Evolutionary conservation across 2,329 filamentous ascomycete genomes (phyloP).

Genomic region (Cadophora gregata): DNA sequence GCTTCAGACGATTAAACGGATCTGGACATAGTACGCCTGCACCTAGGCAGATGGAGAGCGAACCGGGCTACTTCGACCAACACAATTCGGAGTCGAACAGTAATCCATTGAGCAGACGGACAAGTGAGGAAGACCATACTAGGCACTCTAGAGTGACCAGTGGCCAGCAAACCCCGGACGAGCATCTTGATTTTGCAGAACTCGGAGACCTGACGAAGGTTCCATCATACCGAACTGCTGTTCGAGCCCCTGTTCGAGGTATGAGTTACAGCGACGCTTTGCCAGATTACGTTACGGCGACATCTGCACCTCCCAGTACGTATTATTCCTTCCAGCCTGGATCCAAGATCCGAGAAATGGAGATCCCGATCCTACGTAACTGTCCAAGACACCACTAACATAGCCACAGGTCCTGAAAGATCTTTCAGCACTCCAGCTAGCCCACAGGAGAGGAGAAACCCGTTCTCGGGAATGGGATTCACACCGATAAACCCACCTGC

Average conservation of each 20-base stretch:
- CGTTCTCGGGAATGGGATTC: constrained; percentile 38
- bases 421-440: constrained; percentile 29
- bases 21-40: constrained; percentile 45
- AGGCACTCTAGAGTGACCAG: constrained; percentile 46
- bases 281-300: constrained; percentile 71
- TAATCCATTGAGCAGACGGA: constrained; percentile 50
- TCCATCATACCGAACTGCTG: constrained; percentile 78
- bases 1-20: constrained; percentile 42
- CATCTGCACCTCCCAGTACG: constrained; percentile 54
- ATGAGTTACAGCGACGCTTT: constrained; percentile 58
- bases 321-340: neutral
- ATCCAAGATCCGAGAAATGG: neutral
- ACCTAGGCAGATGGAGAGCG: constrained; percentile 29
- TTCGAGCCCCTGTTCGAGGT: constrained; percentile 65
- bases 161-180: constrained; percentile 57
- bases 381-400: neutral
- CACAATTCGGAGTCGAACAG: constrained; percentile 36
- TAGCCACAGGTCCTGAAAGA: constrained; percentile 30
- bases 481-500: constrained; percentile 39
- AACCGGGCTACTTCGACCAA: constrained; percentile 36
- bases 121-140: constrained; percentile 55
- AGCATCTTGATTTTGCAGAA: constrained; percentile 63
- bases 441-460: constrained; percentile 29
- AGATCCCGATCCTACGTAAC: neutral
- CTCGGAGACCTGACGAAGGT: constrained; percentile 73